Percentiles rank a stretch among this genome's conserved stretches.
These are phyloP conservation scores for Dryas octopetala DNA, from an alignment of 306 rosid genomes.

Conservation along the genomic window DNA sequence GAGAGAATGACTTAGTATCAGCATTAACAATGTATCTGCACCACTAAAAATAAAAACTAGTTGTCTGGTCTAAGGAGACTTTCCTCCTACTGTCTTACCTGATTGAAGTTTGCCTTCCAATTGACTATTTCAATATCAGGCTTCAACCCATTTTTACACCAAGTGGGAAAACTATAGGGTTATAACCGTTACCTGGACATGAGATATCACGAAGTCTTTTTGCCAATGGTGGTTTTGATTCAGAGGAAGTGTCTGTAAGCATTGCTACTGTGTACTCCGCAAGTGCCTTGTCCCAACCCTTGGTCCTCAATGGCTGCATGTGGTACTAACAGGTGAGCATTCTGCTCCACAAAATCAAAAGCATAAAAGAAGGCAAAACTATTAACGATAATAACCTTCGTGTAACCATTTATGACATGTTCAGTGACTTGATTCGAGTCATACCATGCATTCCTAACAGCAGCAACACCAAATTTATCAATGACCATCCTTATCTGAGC, in stretches of 20 bases:
- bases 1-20: slow-evolving; percentile 17
- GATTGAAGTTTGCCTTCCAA: not conserved
- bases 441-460: slow-evolving; percentile 82
- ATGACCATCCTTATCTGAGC: slow-evolving; percentile 69
- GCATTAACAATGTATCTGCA: not conserved
- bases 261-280: slow-evolving; percentile 79
- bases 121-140: not conserved
- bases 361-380: slow-evolving; percentile 6
- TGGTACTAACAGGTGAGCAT: slow-evolving; percentile 33
- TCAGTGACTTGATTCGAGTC: slow-evolving; percentile 61
- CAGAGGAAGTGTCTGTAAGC: slow-evolving; percentile 64
- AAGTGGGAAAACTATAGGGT: slow-evolving; percentile 20
- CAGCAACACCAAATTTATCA: slow-evolving; percentile 69
- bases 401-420: slow-evolving; percentile 69
- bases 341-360: slow-evolving; percentile 18
- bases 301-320: slow-evolving; percentile 83
- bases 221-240: slow-evolving; percentile 58
- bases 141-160: slow-evolving; percentile 9
- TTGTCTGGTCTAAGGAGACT: not conserved
- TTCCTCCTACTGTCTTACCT: not conserved
- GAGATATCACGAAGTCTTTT: slow-evolving; percentile 73
- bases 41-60: no score
- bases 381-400: slow-evolving; percentile 51
- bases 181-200: slow-evolving; percentile 68
- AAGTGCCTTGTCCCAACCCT: slow-evolving; percentile 90